Conservation (phyloP, 2,329 filamentous ascomycete species). For the Phialocephala sp. region DNA sequence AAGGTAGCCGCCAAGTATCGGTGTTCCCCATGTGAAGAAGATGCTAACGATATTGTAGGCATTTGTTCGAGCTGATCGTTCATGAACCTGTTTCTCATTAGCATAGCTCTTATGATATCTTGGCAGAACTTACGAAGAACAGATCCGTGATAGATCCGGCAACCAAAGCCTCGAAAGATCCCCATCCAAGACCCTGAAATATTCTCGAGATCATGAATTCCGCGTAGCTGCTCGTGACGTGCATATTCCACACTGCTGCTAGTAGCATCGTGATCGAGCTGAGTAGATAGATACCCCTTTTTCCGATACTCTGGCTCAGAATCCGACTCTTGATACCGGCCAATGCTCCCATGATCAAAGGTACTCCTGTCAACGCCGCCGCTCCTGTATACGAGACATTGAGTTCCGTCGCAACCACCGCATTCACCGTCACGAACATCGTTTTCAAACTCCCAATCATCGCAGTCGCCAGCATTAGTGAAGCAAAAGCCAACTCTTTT, state of each 20-base stretch:
- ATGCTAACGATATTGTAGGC: conserved; percentile 53
- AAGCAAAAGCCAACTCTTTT: conserved; percentile 56
- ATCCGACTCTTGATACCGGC: conserved; percentile 51
- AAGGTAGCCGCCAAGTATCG: conserved; percentile 57
- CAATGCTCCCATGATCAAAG: conserved; percentile 56
- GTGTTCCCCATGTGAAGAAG: conserved; percentile 58
- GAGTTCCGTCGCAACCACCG: conserved; percentile 50
- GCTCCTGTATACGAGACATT: conserved; percentile 54
- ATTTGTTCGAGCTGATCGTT: conserved; percentile 53
- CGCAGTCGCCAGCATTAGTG: conserved; percentile 54
- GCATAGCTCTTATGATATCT: background rate
- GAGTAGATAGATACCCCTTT: conserved; percentile 58
- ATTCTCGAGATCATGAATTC: conserved; percentile 58
- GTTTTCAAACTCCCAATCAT: conserved; percentile 60
- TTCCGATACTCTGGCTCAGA: conserved; percentile 55
- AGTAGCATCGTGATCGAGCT: conserved; percentile 54
- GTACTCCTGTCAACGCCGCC: conserved; percentile 57
- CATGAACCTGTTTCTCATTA: conserved; percentile 54
- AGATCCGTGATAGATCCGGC: conserved; percentile 60
- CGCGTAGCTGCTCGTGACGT: conserved; percentile 48
- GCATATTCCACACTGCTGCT: conserved; percentile 57
- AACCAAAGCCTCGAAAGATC: conserved; percentile 60
- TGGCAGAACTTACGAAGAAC: conserved; percentile 55
- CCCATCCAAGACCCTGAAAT: conserved; percentile 64
- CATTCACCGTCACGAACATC: conserved; percentile 55